phyloP scores from a whole-genome alignment of 495 filamentous ascomycete genomes.

The Annulohypoxylon bovei region DNA sequence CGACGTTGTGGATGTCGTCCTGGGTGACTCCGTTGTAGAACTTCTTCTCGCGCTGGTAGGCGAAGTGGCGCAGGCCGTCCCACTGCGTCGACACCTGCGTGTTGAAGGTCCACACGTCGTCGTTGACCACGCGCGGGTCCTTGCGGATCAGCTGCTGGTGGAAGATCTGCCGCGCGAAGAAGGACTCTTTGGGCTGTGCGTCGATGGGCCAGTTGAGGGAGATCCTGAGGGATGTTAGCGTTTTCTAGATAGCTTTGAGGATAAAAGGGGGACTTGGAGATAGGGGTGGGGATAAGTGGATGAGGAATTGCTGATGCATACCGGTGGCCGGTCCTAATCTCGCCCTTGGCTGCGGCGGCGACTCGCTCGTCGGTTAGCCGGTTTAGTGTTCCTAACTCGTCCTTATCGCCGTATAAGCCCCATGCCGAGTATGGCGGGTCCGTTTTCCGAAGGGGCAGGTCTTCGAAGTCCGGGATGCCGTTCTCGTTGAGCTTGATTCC shows the following conservation, averaged over 20 bases:
- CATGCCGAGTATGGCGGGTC: slow-evolving; percentile 59
- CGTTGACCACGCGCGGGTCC: slow-evolving; percentile 58
- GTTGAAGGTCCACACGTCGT: slow-evolving; percentile 70
- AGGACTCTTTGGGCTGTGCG: slow-evolving; percentile 49
- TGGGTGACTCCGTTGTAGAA: slow-evolving; percentile 72
- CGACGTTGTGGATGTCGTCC: slow-evolving; percentile 61
- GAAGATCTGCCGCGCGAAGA: slow-evolving; percentile 54
- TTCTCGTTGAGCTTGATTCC: slow-evolving; percentile 54
- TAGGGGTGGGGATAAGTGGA: background rate
- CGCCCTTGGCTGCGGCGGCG: slow-evolving; percentile 55
- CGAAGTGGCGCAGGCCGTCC: slow-evolving; percentile 59
- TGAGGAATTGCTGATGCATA: slow-evolving; percentile 6
- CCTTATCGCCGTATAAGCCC: slow-evolving; percentile 60
- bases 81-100: slow-evolving; percentile 62
- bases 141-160: slow-evolving; percentile 54
- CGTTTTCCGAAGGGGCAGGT: slow-evolving; percentile 52
- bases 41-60: slow-evolving; percentile 60
- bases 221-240: slow-evolving; percentile 40
- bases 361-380: slow-evolving; percentile 55
- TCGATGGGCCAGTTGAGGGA: slow-evolving; percentile 59
- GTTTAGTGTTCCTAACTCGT: slow-evolving; percentile 60
- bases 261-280: no score
- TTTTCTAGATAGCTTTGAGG: background rate
- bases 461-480: slow-evolving; percentile 56
- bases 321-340: slow-evolving; percentile 62